phyloP scores from a whole-genome alignment of 2,329 filamentous ascomycete genomes.

The Tolypocladium paradoxum region DNA sequence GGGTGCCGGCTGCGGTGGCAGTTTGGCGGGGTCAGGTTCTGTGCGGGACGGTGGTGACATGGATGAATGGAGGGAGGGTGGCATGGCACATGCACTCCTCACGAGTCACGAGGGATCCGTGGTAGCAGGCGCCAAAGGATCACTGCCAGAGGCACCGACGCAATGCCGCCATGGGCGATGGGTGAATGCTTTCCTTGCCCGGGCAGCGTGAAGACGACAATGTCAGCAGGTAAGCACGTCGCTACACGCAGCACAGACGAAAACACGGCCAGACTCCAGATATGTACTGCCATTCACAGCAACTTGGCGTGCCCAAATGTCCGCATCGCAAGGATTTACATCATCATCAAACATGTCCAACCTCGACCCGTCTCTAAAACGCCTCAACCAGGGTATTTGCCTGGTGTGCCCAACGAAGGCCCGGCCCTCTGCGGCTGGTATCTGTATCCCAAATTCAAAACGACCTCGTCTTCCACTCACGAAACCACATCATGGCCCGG shows the following conservation, averaged over 20 bases:
- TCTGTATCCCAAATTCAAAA: slow-evolving; percentile 3
- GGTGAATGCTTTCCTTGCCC: neutral
- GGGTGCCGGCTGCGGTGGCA: neutral
- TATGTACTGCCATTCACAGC: neutral
- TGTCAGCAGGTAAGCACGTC: neutral
- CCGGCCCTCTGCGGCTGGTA: slow-evolving; percentile 3
- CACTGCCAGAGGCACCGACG: neutral
- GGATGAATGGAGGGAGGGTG: neutral
- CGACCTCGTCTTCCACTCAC: neutral
- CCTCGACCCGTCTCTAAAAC: slow-evolving; percentile 1
- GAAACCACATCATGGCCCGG: neutral
- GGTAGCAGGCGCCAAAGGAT: neutral
- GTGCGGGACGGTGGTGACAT: neutral
- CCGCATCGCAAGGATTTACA: slow-evolving; percentile 16
- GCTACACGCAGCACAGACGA: neutral
- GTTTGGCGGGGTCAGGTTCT: neutral
- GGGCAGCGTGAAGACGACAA: neutral
- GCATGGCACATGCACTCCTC: neutral
- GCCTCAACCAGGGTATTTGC: slow-evolving; percentile 1
- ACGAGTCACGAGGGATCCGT: neutral
- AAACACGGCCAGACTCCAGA: neutral
- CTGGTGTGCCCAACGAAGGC: slow-evolving; percentile 1
- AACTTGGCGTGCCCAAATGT: slow-evolving; percentile 4
- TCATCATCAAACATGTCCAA: slow-evolving; percentile 8
- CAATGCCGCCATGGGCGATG: neutral